These are phyloP conservation scores for Wallacemonas rigidus DNA, from an alignment of 208 protist genomes.

Conservation along the genomic window DNA sequence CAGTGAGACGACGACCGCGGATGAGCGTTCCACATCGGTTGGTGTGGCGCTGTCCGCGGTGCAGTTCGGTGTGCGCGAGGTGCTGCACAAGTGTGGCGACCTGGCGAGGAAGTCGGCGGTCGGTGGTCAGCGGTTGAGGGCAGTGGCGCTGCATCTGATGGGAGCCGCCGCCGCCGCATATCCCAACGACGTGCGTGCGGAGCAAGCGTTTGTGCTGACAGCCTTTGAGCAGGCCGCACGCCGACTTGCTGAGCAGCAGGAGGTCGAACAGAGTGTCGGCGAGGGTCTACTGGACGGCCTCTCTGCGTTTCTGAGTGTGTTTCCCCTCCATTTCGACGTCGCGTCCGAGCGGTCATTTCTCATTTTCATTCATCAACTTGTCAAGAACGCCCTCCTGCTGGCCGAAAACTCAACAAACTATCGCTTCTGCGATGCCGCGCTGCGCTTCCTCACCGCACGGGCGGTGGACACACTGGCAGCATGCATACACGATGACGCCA, in stretches of 20 bases:
- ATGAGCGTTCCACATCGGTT: too few species aligned
- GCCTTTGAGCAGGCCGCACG: slow-evolving; percentile 28
- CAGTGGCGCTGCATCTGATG: slow-evolving; percentile 31
- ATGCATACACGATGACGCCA: slow-evolving; percentile 30
- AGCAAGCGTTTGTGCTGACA: slow-evolving; percentile 1
- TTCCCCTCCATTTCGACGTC: slow-evolving; percentile 24
- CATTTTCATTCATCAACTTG: slow-evolving; percentile 41
- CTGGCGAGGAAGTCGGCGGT: slow-evolving; percentile 15
- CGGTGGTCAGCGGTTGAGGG: slow-evolving; percentile 24
- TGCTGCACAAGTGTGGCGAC: slow-evolving; percentile 30
- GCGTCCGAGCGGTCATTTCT: slow-evolving; percentile 12
- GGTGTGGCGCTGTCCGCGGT: slow-evolving; percentile 14
- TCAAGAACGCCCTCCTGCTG: slow-evolving; percentile 35
- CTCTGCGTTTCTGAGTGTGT: slow-evolving; percentile 30
- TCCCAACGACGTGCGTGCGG: neutral
- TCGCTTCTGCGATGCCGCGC: slow-evolving; percentile 38
- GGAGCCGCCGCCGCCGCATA: slow-evolving; percentile 12
- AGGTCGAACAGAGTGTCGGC: slow-evolving; percentile 35
- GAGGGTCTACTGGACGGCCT: slow-evolving; percentile 53
- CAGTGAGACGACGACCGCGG: neutral
- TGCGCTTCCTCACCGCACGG: slow-evolving; percentile 36
- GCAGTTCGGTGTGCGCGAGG: slow-evolving; percentile 12
- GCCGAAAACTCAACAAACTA: slow-evolving; percentile 33
- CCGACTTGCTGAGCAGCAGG: slow-evolving; percentile 15
- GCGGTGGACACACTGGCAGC: slow-evolving; percentile 28